Conservation (phyloP, 108 stramenopile species). For the Craspedostauros australis region DNA sequence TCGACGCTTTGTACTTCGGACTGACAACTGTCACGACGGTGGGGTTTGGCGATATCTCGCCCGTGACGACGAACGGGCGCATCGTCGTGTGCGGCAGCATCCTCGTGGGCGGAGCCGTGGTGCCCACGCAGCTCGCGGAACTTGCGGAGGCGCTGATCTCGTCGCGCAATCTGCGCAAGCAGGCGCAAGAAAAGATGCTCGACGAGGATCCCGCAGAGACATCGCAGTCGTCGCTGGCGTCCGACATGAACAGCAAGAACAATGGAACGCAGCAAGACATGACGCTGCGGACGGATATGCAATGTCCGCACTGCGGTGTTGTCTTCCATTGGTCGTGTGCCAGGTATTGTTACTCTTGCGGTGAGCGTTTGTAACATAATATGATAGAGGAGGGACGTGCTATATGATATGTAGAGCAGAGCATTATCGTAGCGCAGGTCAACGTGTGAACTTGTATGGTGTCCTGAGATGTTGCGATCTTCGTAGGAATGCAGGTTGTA, state of each 20-base stretch:
- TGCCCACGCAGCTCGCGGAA: constrained; percentile 65
- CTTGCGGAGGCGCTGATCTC: constrained; percentile 40
- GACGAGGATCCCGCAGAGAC: constrained; percentile 3
- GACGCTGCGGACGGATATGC: constrained; percentile 11
- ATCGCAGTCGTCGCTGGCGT: constrained; percentile 26
- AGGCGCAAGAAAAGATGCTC: constrained; percentile 19
- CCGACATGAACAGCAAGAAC: constrained; percentile 22
- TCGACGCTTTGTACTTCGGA: constrained; percentile 78
- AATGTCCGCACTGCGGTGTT: constrained; percentile 45
- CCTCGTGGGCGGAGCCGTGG: constrained; percentile 66
- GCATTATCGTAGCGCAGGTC: too few species aligned
- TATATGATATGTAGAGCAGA: too few species aligned
- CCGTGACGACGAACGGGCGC: constrained; percentile 58
- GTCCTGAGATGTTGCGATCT: too few species aligned
- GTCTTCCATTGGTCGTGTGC: constrained; percentile 43
- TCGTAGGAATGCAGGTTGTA: too few species aligned
- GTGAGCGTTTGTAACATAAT: constrained; percentile 18
- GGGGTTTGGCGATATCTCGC: constrained; percentile 78
- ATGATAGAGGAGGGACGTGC: too few species aligned
- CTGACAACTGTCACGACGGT: constrained; percentile 55
- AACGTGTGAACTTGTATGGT: too few species aligned
- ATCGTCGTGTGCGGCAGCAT: constrained; percentile 61
- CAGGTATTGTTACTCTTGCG: constrained; percentile 54
- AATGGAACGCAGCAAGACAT: constrained; percentile 1
- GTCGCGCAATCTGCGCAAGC: constrained; percentile 4